These are phyloP conservation scores for Boletus bicolor DNA, from an alignment of 768 basidiomycete genomes.

Conservation along the genomic window DNA sequence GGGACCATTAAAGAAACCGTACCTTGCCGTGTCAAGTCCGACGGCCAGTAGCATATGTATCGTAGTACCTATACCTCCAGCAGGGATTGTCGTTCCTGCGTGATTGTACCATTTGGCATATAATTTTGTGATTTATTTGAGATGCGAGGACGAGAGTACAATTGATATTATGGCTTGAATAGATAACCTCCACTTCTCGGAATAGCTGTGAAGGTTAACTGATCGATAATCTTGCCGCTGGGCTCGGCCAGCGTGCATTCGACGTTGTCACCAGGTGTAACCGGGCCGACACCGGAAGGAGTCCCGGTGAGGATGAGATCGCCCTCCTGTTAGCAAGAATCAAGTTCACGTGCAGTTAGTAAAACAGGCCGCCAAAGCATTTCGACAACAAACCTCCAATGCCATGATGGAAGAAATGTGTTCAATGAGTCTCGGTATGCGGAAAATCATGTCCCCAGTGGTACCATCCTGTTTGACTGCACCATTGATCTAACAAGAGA, in stretches of 20 bases:
- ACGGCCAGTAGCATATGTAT: constrained; percentile 2
- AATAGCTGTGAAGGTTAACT: constrained; percentile 62
- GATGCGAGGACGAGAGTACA: neutral
- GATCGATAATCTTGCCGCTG: constrained; percentile 52
- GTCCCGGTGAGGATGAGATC: constrained; percentile 92
- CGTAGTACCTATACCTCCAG: constrained; percentile 18
- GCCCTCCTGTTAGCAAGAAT: constrained; percentile 58
- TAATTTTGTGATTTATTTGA: constrained; percentile 10
- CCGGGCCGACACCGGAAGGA: constrained; percentile 83
- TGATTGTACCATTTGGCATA: constrained; percentile 14
- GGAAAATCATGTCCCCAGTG: constrained; percentile 90
- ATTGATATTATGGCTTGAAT: constrained; percentile 36
- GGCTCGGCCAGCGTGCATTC: constrained; percentile 65
- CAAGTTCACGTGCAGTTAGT: neutral
- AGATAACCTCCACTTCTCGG: constrained; percentile 68
- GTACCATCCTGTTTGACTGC: constrained; percentile 78
- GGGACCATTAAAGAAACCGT: constrained; percentile 12
- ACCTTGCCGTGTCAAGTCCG: neutral
- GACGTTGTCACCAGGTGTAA: constrained; percentile 73
- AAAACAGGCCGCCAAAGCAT: neutral
- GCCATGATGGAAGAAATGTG: constrained; percentile 97
- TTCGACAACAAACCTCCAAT: constrained; percentile 61
- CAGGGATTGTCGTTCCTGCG: constrained; percentile 2
- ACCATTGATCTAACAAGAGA: constrained; percentile 68
- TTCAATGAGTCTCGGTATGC: constrained; percentile 81